A percentile compares a stretch with the other conserved stretches of the same genome.
Conservation (phyloP, 768 basidiomycete species). For the Sistotremastrum niveocremeum region DNA sequence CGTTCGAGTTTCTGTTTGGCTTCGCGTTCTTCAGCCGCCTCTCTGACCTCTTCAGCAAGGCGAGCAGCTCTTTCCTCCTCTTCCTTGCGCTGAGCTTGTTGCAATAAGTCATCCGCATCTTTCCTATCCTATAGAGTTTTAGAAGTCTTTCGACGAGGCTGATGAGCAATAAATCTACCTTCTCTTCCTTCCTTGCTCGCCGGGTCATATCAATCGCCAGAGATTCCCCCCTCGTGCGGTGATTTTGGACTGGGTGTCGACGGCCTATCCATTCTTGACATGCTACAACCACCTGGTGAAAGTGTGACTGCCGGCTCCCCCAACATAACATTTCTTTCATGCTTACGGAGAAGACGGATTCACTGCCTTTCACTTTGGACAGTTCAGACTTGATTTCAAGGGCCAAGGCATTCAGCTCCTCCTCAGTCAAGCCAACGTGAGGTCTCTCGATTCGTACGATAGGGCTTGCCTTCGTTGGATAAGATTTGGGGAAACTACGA, state of each 20-base stretch:
- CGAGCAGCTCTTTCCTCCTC: slow-evolving; percentile 36
- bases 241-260: slow-evolving; percentile 43
- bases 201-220: slow-evolving; percentile 69
- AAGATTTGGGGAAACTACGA: slow-evolving; percentile 65
- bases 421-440: slow-evolving; percentile 38
- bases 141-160: neutral
- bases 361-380: slow-evolving; percentile 48
- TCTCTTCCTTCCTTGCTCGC: slow-evolving; percentile 57
- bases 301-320: neutral
- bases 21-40: slow-evolving; percentile 53
- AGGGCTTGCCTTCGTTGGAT: slow-evolving; percentile 59
- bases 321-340: neutral
- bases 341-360: slow-evolving; percentile 47
- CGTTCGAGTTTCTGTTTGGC: slow-evolving; percentile 22
- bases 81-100: slow-evolving; percentile 41
- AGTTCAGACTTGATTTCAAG: slow-evolving; percentile 53
- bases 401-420: slow-evolving; percentile 42
- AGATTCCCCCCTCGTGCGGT: slow-evolving; percentile 31
- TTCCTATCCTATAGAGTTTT: neutral
- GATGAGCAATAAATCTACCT: slow-evolving; percentile 24
- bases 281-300: slow-evolving; percentile 43
- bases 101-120: slow-evolving; percentile 37
- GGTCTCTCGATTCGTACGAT: slow-evolving; percentile 58
- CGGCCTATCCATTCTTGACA: slow-evolving; percentile 63
- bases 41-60: slow-evolving; percentile 45